Conservation (phyloP, 1,284 basidiomycete species). For the Irpex rosettiformis region DNA sequence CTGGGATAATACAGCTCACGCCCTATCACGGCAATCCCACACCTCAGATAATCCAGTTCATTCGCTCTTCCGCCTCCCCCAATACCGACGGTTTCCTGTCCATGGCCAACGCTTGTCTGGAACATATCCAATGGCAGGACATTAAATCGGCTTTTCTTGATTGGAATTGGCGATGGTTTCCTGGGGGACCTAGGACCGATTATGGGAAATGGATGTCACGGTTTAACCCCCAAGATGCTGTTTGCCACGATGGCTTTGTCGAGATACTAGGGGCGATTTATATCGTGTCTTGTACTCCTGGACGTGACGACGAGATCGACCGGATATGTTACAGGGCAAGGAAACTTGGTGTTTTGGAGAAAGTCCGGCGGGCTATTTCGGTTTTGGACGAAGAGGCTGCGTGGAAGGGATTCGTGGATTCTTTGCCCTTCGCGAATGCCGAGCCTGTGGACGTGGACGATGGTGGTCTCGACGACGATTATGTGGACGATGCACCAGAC, state of each 20-base stretch:
- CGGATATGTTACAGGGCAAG: neutral
- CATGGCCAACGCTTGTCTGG: neutral
- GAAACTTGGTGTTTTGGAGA: neutral
- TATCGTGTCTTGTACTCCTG: neutral
- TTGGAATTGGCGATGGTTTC: no score
- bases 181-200: neutral
- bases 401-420: no score
- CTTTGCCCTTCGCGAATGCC: no score
- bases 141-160: neutral
- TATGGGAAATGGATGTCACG: neutral
- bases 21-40: no score
- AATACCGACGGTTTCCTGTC: neutral
- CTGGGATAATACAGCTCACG: no score
- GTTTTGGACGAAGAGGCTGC: no score
- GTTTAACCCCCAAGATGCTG: neutral
- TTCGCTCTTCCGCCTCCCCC: neutral
- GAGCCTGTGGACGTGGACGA: no score
- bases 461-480: no score
- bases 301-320: neutral
- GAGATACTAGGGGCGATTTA: neutral
- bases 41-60: neutral
- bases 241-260: neutral
- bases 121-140: neutral
- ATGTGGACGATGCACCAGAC: no score
- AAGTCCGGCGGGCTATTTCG: no score